phyloP scores from a whole-genome alignment of 495 filamentous ascomycete species.

The Lophium mytilinum region DNA sequence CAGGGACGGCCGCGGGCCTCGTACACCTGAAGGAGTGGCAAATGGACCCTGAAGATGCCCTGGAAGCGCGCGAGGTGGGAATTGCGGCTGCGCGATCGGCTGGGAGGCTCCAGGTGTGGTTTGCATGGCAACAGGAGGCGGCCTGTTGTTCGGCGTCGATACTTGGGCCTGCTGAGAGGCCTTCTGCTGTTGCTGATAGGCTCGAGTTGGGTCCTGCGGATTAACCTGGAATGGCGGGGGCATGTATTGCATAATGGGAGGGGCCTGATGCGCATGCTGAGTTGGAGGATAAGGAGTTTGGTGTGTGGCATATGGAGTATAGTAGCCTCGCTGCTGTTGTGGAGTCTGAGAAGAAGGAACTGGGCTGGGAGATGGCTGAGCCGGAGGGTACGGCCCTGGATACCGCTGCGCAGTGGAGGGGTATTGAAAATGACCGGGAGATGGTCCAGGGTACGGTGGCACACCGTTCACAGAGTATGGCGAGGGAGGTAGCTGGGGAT shows the following conservation, averaged over 20 bases:
- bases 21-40: conserved; percentile 12
- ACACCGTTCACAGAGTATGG: conserved; percentile 20
- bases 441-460: conserved; percentile 19
- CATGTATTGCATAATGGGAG: conserved; percentile 22
- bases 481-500: conserved; percentile 5
- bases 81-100: not conserved
- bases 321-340: conserved; percentile 18
- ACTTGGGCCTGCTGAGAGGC: conserved; percentile 16
- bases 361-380: conserved; percentile 6
- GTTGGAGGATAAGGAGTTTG: conserved; percentile 6
- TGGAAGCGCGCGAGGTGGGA: not conserved
- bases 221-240: conserved; percentile 34
- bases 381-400: not conserved
- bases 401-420: conserved; percentile 17
- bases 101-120: not conserved
- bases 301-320: conserved; percentile 17
- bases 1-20: conserved; percentile 2
- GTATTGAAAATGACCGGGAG: conserved; percentile 7
- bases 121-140: not conserved
- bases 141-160: conserved; percentile 8
- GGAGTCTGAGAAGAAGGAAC: conserved; percentile 3
- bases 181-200: conserved; percentile 13
- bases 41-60: conserved; percentile 1
- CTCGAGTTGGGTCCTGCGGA: conserved; percentile 22
- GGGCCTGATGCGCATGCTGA: conserved; percentile 9